Evolutionary conservation across 768 basidiomycete species (phyloP).

Genomic region (Leccinum broughii): DNA sequence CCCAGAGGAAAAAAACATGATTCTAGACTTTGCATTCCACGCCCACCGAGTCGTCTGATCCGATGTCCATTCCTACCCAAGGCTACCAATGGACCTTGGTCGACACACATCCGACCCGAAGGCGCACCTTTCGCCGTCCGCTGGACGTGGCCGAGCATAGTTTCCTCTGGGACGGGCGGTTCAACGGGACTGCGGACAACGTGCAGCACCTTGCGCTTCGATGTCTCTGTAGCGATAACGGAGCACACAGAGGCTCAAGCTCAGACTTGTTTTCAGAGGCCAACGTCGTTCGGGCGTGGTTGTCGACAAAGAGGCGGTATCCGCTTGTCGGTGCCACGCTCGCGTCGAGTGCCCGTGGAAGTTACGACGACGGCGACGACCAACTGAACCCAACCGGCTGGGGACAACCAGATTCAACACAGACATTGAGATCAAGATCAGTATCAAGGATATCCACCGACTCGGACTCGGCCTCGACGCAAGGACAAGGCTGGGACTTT

Average conservation of each 20-base stretch:
- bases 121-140: conserved; percentile 35
- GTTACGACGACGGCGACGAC: neutral
- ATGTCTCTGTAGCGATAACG: conserved; percentile 23
- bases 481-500: conserved; percentile 29
- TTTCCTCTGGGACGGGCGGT: conserved; percentile 44
- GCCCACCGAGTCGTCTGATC: neutral
- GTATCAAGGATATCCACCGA: neutral
- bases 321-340: conserved; percentile 50
- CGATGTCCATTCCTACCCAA: neutral
- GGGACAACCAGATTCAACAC: too few species aligned
- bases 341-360: neutral
- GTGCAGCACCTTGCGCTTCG: conserved; percentile 32
- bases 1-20: too few species aligned
- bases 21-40: neutral
- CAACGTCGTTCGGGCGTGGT: conserved; percentile 47
- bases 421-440: neutral
- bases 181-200: conserved; percentile 46
- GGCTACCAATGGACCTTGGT: conserved; percentile 15
- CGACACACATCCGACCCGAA: neutral
- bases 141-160: conserved; percentile 41
- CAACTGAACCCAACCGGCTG: neutral
- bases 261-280: conserved; percentile 27
- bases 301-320: conserved; percentile 45
- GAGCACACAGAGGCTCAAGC: conserved; percentile 8
- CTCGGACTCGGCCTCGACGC: neutral